Conservation (phyloP, 106 monocot genomes). For the Posidonia australis region DNA sequence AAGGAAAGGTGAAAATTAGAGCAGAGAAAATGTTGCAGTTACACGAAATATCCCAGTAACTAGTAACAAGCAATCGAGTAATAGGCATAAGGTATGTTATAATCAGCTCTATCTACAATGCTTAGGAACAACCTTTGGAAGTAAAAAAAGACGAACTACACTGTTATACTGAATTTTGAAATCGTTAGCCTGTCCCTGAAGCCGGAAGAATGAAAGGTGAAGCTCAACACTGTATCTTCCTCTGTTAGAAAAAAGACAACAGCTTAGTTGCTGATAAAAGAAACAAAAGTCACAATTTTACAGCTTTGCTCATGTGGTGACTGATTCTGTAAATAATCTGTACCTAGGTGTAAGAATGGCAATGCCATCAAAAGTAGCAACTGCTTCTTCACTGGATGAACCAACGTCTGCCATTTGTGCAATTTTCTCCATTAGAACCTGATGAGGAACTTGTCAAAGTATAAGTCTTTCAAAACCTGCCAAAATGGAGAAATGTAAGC, state of each 20-base stretch:
- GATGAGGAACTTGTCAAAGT: slow-evolving; percentile 3
- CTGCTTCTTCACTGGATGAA: slow-evolving; percentile 82
- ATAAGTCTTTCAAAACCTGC: neutral
- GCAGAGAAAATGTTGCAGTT: neutral
- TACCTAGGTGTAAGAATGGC: slow-evolving; percentile 91
- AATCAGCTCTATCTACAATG: neutral
- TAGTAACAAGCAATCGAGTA: neutral
- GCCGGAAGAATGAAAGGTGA: slow-evolving; percentile 84
- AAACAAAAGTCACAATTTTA: neutral
- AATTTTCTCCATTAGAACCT: slow-evolving; percentile 86
- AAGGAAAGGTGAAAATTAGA: neutral
- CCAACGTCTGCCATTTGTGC: slow-evolving; percentile 83
- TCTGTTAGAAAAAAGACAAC: slow-evolving; percentile 24
- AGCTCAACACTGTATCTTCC: slow-evolving; percentile 94
- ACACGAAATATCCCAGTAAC: neutral
- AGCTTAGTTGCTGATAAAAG: neutral
- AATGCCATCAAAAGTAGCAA: slow-evolving; percentile 91
- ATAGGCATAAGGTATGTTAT: neutral
- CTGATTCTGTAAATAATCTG: neutral
- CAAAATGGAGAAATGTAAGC: neutral
- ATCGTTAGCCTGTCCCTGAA: slow-evolving; percentile 97
- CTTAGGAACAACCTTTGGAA: slow-evolving; percentile 60
- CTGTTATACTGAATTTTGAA: slow-evolving; percentile 99
- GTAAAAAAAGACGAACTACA: slow-evolving; percentile 80
- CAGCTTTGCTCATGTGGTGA: too few species aligned